Conservation (phyloP, 2,329 filamentous ascomycete genomes). For the Cladobotryum mycophilum region DNA sequence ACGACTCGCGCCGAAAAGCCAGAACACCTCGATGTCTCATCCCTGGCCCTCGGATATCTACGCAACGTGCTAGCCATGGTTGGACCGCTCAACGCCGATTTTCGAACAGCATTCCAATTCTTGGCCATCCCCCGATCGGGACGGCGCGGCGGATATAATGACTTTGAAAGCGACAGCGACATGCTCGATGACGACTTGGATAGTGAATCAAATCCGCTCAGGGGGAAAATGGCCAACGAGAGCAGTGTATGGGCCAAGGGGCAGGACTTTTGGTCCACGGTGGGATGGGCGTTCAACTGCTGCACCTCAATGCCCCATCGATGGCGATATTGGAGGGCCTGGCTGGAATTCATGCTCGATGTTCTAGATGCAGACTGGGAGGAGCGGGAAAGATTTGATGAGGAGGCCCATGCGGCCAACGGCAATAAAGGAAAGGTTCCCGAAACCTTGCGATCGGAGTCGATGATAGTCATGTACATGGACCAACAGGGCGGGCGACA, state of each 20-base stretch:
- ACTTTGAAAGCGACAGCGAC: conserved; percentile 36
- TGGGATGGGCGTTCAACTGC: conserved; percentile 93
- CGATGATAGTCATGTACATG: conserved; percentile 58
- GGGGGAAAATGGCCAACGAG: conserved; percentile 53
- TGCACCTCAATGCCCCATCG: conserved; percentile 64
- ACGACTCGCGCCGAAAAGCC: conserved; percentile 64
- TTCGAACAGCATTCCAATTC: conserved; percentile 70
- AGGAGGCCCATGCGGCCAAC: conserved; percentile 21
- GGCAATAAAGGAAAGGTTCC: conserved; percentile 19
- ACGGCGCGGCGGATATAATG: conserved; percentile 29
- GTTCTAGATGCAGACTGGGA: conserved; percentile 66
- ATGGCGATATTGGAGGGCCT: conserved; percentile 76
- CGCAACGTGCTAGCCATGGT: conserved; percentile 58
- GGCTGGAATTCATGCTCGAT: conserved; percentile 75
- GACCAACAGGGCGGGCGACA: conserved; percentile 39
- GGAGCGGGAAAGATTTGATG: conserved; percentile 47
- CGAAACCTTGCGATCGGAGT: conserved; percentile 37
- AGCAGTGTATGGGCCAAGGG: conserved; percentile 68
- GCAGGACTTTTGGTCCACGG: conserved; percentile 80
- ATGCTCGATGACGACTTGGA: conserved; percentile 32
- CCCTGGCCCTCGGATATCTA: conserved; percentile 64
- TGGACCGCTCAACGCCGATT: conserved; percentile 62
- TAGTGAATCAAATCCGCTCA: conserved; percentile 46
- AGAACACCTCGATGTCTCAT: conserved; percentile 57
- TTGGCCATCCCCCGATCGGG: conserved; percentile 26